Evolutionary conservation across 2,329 filamentous ascomycete species (phyloP).

Genomic region (Xylaria sp.): DNA sequence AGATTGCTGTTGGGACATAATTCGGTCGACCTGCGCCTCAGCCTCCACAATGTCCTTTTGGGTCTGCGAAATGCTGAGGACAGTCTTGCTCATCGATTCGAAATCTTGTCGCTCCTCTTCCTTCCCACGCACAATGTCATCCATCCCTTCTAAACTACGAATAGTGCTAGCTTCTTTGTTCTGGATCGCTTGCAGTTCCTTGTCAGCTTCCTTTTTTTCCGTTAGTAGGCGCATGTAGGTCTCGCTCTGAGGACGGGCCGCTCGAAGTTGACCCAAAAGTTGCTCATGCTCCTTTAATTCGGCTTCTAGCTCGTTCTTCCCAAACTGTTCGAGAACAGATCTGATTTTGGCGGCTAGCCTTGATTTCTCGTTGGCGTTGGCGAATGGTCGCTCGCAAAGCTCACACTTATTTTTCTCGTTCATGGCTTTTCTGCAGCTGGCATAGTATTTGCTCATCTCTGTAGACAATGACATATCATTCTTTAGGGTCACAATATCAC

Average conservation of each 20-base stretch:
- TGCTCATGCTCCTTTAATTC: conserved; percentile 63
- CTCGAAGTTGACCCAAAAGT: conserved; percentile 68
- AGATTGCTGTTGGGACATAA: conserved; percentile 79
- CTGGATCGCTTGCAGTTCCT: conserved; percentile 70
- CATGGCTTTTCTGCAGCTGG: conserved; percentile 71
- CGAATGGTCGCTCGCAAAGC: conserved; percentile 78
- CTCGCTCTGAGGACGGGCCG: conserved; percentile 75
- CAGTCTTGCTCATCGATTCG: conserved; percentile 79
- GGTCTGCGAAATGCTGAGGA: conserved; percentile 78
- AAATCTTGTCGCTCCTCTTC: conserved; percentile 75
- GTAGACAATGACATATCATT: conserved; percentile 76
- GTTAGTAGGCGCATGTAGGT: conserved; percentile 74
- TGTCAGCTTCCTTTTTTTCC: conserved; percentile 76
- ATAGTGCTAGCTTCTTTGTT: conserved; percentile 69
- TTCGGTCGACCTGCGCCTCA: conserved; percentile 76
- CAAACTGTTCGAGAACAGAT: conserved; percentile 68
- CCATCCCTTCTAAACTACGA: conserved; percentile 72
- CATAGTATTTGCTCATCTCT: conserved; percentile 76
- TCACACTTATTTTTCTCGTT: conserved; percentile 77
- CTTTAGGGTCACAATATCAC: conserved; percentile 68
- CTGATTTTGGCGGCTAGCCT: conserved; percentile 74
- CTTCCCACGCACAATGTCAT: conserved; percentile 71
- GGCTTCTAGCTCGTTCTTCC: conserved; percentile 69
- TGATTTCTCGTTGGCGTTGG: conserved; percentile 68
- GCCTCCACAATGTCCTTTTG: conserved; percentile 77